Percentiles rank a stretch among this genome's conserved stretches.
Evolutionary conservation across 805 yeast species (phyloP).

Genomic region (Candida broadrunensis): DNA sequence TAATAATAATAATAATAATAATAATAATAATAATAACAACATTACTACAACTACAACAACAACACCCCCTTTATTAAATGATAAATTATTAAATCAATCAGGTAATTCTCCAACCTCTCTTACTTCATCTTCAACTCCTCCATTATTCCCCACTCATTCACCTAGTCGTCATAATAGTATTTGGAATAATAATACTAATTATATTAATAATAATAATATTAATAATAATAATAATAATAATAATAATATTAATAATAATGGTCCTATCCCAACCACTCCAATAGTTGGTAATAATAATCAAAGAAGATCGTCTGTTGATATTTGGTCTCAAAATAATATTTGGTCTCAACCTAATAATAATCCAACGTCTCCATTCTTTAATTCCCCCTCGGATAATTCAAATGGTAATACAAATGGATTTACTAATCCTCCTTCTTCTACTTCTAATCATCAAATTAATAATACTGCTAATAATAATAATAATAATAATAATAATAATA

Average conservation of each 20-base stretch:
- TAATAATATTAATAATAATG: neutral
- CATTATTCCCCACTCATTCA: neutral
- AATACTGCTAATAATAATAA: neutral
- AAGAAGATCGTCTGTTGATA: neutral
- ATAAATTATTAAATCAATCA: neutral
- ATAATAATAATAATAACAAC: neutral
- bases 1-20: neutral
- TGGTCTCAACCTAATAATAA: conserved; percentile 1
- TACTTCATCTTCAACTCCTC: neutral
- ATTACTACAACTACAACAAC: neutral
- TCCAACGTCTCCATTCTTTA: neutral
- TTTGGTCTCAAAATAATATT: neutral
- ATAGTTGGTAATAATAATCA: neutral
- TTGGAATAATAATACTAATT: neutral
- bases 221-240: no score
- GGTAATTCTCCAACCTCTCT: no score
- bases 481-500: neutral
- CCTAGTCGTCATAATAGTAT: neutral
- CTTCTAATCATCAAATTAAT: no score
- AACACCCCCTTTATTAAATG: neutral
- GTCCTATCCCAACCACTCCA: neutral
- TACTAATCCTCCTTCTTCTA: no score
- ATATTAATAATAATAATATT: neutral
- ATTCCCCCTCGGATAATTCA: neutral
- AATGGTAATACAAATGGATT: neutral